phyloP scores from a whole-genome alignment of 257 asterid genomes.

The Lithospermum erythrorhizon region DNA sequence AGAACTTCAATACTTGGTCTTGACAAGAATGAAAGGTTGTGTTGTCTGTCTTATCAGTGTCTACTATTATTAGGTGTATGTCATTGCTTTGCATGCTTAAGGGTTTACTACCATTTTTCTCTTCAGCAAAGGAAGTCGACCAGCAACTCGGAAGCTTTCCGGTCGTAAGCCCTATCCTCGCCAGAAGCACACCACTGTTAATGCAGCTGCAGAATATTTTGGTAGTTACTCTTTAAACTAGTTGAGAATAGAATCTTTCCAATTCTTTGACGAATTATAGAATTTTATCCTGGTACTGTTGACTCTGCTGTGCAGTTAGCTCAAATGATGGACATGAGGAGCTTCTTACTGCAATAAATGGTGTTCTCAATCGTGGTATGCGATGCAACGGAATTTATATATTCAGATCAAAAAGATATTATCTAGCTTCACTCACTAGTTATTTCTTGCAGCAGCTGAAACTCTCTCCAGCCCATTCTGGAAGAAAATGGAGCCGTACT shows the following conservation, averaged over 20 bases:
- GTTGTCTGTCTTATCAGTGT: not conserved
- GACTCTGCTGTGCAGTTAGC: constrained; percentile 36
- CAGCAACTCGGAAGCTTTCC: constrained; percentile 75
- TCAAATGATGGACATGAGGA: constrained; percentile 87
- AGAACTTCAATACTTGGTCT: constrained; percentile 71
- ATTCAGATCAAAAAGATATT: constrained; percentile 1
- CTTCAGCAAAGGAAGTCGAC: constrained; percentile 72
- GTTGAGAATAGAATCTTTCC: not conserved
- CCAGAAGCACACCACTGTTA: constrained; percentile 54
- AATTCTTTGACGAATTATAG: not conserved
- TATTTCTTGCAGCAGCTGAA: constrained; percentile 42
- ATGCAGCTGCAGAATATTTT: constrained; percentile 54
- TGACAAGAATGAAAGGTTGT: constrained; percentile 72
- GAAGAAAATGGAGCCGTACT: constrained; percentile 71
- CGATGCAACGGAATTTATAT: not conserved
- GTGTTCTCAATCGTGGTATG: constrained; percentile 65
- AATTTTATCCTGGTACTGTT: constrained; percentile 6
- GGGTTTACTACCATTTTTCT: constrained; percentile 11
- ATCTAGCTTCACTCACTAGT: constrained; percentile 18
- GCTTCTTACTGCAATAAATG: constrained; percentile 85
- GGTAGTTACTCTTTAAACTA: constrained; percentile 30
- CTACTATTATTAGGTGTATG: constrained; percentile 3
- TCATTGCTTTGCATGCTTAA: not conserved
- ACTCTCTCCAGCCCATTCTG: constrained; percentile 70
- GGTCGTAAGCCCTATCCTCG: constrained; percentile 75